phyloP scores from a whole-genome alignment of 352 stramenopile genomes.

The Phytopythium sindhum region DNA sequence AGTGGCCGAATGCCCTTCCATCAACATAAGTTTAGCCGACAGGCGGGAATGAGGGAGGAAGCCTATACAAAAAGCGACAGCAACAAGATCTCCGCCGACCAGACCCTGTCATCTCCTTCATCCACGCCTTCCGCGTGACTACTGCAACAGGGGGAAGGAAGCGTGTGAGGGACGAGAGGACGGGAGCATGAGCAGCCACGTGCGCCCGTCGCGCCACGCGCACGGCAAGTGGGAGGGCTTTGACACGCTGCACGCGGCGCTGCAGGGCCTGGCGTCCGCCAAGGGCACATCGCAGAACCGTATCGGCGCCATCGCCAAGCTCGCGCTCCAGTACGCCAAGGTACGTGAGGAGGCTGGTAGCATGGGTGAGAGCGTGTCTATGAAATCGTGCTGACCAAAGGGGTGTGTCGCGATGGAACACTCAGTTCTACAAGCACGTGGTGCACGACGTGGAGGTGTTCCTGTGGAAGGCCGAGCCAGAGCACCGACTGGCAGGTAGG shows the following conservation, averaged over 20 bases:
- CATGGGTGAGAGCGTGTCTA: too few relatives aligned
- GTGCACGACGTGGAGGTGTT: slow-evolving; percentile 85
- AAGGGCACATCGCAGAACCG: slow-evolving; percentile 82
- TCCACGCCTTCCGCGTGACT: too few relatives aligned
- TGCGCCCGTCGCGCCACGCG: not conserved
- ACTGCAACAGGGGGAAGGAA: too few relatives aligned
- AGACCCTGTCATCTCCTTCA: too few relatives aligned
- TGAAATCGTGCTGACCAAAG: too few relatives aligned
- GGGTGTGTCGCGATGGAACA: not conserved
- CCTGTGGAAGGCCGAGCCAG: slow-evolving; percentile 78
- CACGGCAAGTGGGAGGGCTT: slow-evolving; percentile 56
- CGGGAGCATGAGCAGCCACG: slow-evolving; percentile 3
- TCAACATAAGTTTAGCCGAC: not conserved
- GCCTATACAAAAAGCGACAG: too few relatives aligned
- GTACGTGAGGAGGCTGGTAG: slow-evolving; percentile 30
- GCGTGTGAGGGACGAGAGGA: too few relatives aligned
- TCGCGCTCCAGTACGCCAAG: slow-evolving; percentile 73
- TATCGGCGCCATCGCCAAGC: slow-evolving; percentile 63
- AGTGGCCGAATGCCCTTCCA: not conserved
- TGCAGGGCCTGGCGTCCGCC: slow-evolving; percentile 60
- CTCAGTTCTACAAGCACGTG: slow-evolving; percentile 83
- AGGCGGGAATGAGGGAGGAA: not conserved
- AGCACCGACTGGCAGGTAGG: slow-evolving; percentile 73
- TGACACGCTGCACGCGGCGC: slow-evolving; percentile 60
- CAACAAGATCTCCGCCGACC: too few relatives aligned